Percentiles rank a stretch among this genome's conserved stretches.
phyloP scores from a whole-genome alignment of 192 early-diverging fungal genomes.

The Podila horticola region DNA sequence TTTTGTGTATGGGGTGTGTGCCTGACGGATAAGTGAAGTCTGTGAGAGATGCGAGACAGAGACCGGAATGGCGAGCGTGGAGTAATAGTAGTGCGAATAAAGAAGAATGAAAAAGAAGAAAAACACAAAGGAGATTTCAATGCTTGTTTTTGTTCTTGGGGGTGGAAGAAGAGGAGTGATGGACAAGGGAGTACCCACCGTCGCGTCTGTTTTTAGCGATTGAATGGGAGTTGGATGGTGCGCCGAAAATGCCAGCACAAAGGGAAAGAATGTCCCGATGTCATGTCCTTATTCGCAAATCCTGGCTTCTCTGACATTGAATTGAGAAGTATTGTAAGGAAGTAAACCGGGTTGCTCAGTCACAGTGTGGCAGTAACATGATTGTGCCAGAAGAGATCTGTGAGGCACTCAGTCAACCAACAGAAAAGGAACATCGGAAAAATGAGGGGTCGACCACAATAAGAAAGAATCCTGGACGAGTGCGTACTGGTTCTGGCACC shows the following conservation, averaged over 20 bases:
- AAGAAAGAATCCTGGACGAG: too few species aligned
- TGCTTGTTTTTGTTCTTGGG: slow-evolving; percentile 4
- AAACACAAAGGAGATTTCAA: background rate
- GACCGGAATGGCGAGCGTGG: background rate
- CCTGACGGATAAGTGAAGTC: background rate
- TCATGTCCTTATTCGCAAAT: too few species aligned
- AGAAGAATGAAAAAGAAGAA: background rate
- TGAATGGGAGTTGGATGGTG: too few species aligned
- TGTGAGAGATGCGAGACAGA: background rate
- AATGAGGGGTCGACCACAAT: background rate
- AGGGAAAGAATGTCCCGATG: too few species aligned
- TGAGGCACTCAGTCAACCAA: background rate
- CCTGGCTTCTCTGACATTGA: too few species aligned
- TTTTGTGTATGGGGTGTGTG: slow-evolving; percentile 7
- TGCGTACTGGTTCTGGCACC: background rate
- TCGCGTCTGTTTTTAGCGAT: too few species aligned
- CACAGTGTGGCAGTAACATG: too few species aligned
- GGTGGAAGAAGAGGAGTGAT: too few species aligned
- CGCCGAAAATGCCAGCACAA: too few species aligned
- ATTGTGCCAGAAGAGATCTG: background rate
- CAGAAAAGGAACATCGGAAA: background rate
- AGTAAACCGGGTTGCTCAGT: too few species aligned
- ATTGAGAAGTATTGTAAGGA: too few species aligned
- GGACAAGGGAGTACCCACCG: too few species aligned
- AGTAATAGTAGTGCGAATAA: background rate